Conservation (phyloP, 306 rosid species). For the Prinsepia uniflora region DNA sequence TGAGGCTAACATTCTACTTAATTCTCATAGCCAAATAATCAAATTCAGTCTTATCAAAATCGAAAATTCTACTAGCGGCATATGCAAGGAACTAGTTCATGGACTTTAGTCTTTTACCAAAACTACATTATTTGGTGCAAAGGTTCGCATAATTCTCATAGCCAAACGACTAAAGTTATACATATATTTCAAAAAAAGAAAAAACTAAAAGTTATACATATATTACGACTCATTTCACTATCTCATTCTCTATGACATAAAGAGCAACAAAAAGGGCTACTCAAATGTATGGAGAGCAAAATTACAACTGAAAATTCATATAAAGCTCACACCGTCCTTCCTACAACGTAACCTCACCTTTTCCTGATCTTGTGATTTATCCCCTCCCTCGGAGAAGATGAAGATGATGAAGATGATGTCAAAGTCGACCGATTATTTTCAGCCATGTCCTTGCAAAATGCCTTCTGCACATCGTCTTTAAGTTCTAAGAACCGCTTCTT, state of each 20-base stretch:
- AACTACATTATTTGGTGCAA: too few species aligned
- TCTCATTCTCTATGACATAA: constrained; percentile 11
- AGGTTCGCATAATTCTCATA: too few species aligned
- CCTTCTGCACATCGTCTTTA: constrained; percentile 80
- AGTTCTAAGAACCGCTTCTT: constrained; percentile 78
- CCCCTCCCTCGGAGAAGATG: constrained; percentile 44
- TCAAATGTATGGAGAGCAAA: neutral
- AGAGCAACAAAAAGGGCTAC: constrained; percentile 11
- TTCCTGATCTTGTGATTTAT: constrained; percentile 42
- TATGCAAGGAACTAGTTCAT: too few species aligned
- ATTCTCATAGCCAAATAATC: too few species aligned
- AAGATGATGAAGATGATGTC: constrained; percentile 46
- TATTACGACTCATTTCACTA: constrained; percentile 2
- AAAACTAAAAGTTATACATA: neutral
- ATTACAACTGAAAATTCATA: neutral
- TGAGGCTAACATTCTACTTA: too few species aligned
- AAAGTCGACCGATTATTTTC: constrained; percentile 44
- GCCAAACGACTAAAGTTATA: constrained; percentile 8
- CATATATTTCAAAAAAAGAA: neutral
- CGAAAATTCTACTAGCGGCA: too few species aligned
- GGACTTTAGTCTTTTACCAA: too few species aligned
- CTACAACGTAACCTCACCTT: constrained; percentile 25
- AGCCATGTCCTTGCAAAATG: constrained; percentile 74
- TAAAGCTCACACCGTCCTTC: constrained; percentile 13
- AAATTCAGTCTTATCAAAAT: too few species aligned